Conservation (phyloP, 2,329 filamentous ascomycete species). For the Blastomyces silverae region DNA sequence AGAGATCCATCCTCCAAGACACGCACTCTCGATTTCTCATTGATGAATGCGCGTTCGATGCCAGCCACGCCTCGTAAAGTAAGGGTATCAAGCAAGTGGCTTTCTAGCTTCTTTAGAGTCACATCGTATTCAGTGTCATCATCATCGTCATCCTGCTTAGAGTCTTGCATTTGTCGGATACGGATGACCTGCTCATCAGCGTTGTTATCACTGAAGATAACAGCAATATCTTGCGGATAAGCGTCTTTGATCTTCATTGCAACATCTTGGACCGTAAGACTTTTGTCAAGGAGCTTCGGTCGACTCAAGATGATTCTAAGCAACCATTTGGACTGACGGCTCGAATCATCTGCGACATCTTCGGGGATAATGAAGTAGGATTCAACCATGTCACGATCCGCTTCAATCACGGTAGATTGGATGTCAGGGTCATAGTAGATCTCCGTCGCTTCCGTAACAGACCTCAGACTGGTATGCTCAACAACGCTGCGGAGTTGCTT, state of each 20-base stretch:
- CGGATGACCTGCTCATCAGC: constrained; percentile 92
- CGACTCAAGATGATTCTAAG: constrained; percentile 89
- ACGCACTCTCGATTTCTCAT: constrained; percentile 66
- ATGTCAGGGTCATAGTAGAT: constrained; percentile 97
- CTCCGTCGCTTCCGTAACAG: constrained; percentile 84
- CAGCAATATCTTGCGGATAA: constrained; percentile 74
- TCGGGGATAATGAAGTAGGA: constrained; percentile 94
- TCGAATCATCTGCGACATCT: constrained; percentile 59
- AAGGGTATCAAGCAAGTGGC: constrained; percentile 82
- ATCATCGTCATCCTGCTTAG: constrained; percentile 67
- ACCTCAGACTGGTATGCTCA: constrained; percentile 89
- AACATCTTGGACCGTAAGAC: constrained; percentile 83
- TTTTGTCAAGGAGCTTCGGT: constrained; percentile 87
- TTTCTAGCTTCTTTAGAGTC: constrained; percentile 85
- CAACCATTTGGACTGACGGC: constrained; percentile 82
- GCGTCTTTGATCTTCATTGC: constrained; percentile 82
- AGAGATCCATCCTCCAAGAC: constrained; percentile 64
- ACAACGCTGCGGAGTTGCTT: constrained; percentile 82
- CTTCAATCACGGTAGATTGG: constrained; percentile 73
- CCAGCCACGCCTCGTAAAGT: constrained; percentile 85
- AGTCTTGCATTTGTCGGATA: constrained; percentile 68
- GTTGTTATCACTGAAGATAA: constrained; percentile 98
- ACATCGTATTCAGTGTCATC: constrained; percentile 75
- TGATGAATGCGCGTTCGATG: constrained; percentile 88
- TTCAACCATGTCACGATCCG: constrained; percentile 89